Base-by-base conservation (phyloP, 2,329 filamentous ascomycete genomes). In the Scytalidium sp. region DNA sequence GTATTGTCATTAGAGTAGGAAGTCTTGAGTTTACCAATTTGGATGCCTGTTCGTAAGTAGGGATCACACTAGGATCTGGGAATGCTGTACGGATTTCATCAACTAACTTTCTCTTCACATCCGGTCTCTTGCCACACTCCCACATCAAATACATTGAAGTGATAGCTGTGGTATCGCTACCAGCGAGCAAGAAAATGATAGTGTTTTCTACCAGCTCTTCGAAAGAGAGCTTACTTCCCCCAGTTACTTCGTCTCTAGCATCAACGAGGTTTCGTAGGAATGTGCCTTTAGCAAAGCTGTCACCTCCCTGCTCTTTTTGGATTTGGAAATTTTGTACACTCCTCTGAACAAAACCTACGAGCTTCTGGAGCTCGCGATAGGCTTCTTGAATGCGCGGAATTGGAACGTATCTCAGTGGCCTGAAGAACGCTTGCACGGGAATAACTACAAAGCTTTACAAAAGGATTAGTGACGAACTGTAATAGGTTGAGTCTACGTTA, bases 151-250 rank as follows among this genome's bases (percentile, higher is more conserved):
- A 54, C 1, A 29, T 54, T 1, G 49, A 9, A 10, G 52, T 42
- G n/a, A 3, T 27, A 10, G 41, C 7, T 8, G 52, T 54, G 1
- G 49, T 52, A 29, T 54, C 52, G 6, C 42, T 52, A 1, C 52
- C 52, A 9, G 29, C 50, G 11, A 50, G 13, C 9, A 54, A 13
- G 25, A 29, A 29, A 8, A 29, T 29, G 13, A 29, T 29, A 8
- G 25, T 29, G 13, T 29, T 29, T 13, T 29, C 25, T 8, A 29
- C 25, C 13, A 29, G 25, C 25, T 29, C 25, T 29, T 29, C 25
- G 13, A 29, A 29, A 8, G 25, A 29, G 13, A 29, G 25, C 25
- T 29, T 29, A 29, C 25, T 29, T n/a, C n/a, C n/a, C 25, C 25
- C 25, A 13, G 25, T 29, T 29, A 8, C 25, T 8, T 7, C 25